Percentiles rank a stretch among this genome's conserved stretches.
phyloP scores from a whole-genome alignment of 331 rosid genomes.

The Cydonia oblonga region DNA sequence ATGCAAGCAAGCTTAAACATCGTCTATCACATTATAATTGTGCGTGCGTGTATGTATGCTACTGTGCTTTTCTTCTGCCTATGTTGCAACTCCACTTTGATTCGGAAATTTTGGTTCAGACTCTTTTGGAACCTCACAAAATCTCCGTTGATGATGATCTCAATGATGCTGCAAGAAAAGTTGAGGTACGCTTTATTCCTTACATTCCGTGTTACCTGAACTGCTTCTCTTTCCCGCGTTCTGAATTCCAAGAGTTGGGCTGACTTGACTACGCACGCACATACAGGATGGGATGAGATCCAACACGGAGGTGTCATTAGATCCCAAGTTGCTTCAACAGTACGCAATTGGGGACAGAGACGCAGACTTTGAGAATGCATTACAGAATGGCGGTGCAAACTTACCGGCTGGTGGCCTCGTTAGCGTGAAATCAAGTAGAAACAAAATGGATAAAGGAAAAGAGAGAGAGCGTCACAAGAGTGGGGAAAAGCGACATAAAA shows the following conservation, averaged over 20 bases:
- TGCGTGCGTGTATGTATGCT: too few relatives aligned
- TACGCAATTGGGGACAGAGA: constrained; percentile 56
- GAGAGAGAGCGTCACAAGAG: constrained; percentile 34
- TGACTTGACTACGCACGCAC: constrained; percentile 6
- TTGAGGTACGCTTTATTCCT: constrained; percentile 38
- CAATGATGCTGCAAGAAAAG: constrained; percentile 62
- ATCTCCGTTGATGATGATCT: constrained; percentile 85
- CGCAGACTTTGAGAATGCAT: constrained; percentile 34
- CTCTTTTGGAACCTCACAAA: constrained; percentile 60
- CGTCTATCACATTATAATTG: too few relatives aligned
- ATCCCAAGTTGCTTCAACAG: constrained; percentile 46
- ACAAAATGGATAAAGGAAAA: constrained; percentile 25
- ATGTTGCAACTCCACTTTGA: background rate
- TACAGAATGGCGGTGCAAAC: constrained; percentile 45
- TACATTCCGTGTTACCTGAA: constrained; percentile 1
- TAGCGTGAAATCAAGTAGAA: constrained; percentile 51
- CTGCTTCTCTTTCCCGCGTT: background rate
- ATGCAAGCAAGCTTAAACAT: too few relatives aligned
- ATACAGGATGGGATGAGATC: constrained; percentile 53
- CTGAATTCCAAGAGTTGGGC: background rate
- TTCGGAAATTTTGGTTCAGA: constrained; percentile 30
- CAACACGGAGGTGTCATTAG: constrained; percentile 28
- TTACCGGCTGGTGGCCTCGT: constrained; percentile 50
- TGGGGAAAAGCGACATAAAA: constrained; percentile 44
- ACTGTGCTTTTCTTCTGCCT: background rate